Evolutionary conservation across 78 protist species (phyloP).

Genomic region (Chrysochromulina tobinii): DNA sequence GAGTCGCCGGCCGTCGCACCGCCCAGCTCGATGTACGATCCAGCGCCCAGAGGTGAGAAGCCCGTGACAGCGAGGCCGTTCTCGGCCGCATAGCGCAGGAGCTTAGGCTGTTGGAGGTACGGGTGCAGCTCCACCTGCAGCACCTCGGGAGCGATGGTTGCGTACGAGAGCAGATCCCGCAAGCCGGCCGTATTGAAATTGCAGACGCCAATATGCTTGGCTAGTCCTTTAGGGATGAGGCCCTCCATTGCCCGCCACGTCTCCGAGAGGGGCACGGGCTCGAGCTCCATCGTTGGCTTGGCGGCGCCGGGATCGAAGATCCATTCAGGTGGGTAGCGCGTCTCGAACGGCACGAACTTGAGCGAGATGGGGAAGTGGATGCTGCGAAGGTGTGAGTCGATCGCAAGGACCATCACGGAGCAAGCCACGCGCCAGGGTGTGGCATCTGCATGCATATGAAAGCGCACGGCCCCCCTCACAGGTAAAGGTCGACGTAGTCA

Average conservation of each 20-base stretch:
- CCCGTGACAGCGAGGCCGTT: background rate
- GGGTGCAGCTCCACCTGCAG: conserved; percentile 41
- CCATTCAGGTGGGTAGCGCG: conserved; percentile 45
- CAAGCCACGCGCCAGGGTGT: no score
- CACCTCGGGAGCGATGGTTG: background rate
- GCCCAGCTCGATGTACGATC: background rate
- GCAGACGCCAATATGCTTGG: conserved; percentile 33
- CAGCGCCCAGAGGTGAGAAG: conserved; percentile 25
- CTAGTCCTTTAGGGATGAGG: conserved; percentile 60
- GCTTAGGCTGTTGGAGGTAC: background rate
- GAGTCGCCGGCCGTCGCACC: background rate
- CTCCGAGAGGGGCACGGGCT: conserved; percentile 50
- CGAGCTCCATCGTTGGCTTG: background rate
- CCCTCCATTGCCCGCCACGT: conserved; percentile 85
- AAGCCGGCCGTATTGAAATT: background rate
- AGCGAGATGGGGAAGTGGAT: conserved; percentile 83
- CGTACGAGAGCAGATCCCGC: background rate
- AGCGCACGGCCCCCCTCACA: background rate
- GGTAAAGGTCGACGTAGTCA: conserved; percentile 75
- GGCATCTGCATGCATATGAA: no score
- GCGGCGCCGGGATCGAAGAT: background rate
- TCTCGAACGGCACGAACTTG: conserved; percentile 15
- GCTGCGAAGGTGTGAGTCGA: no score
- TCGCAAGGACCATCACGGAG: no score
- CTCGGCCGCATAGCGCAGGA: background rate